These are phyloP conservation scores for Lasiodiplodia hormozganensis DNA, from an alignment of 2,329 filamentous ascomycete genomes.

Conservation along the genomic window DNA sequence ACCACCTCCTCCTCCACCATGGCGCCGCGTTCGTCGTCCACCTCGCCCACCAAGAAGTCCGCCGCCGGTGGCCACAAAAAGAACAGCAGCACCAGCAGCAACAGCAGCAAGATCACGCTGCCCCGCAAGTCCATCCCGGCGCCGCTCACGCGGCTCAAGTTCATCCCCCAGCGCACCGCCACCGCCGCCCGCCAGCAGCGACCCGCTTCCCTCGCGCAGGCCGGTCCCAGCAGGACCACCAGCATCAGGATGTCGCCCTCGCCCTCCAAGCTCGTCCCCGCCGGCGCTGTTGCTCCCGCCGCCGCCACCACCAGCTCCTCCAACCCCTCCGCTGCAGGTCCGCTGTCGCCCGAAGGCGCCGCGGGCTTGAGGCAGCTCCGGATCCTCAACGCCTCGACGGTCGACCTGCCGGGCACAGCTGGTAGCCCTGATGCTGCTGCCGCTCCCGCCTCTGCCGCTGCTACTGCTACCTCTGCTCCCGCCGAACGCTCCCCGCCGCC, in stretches of 20 bases:
- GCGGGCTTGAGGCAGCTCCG: slow-evolving; percentile 13
- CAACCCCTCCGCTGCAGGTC: background rate
- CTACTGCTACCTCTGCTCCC: background rate
- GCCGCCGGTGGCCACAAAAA: background rate
- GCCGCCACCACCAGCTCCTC: background rate
- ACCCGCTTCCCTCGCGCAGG: slow-evolving; percentile 12
- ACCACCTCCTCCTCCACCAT: background rate
- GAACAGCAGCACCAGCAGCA: no score
- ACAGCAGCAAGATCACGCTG: background rate
- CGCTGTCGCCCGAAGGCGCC: background rate
- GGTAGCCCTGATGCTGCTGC: background rate
- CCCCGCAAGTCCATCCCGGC: slow-evolving; percentile 21
- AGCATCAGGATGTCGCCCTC: slow-evolving; percentile 11
- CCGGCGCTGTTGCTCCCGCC: background rate
- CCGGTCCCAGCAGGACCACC: background rate
- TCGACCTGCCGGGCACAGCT: slow-evolving; percentile 1
- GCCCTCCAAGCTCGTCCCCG: background rate
- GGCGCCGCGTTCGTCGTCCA: background rate
- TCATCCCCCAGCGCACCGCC: slow-evolving; percentile 4
- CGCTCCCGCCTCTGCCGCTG: background rate
- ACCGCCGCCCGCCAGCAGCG: background rate
- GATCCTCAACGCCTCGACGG: slow-evolving; percentile 17
- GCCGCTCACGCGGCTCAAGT: slow-evolving; percentile 19
- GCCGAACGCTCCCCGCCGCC: background rate
- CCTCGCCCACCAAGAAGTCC: background rate